Conservation (phyloP, 2,329 filamentous ascomycete species). For the Phialocephala sp. region DNA sequence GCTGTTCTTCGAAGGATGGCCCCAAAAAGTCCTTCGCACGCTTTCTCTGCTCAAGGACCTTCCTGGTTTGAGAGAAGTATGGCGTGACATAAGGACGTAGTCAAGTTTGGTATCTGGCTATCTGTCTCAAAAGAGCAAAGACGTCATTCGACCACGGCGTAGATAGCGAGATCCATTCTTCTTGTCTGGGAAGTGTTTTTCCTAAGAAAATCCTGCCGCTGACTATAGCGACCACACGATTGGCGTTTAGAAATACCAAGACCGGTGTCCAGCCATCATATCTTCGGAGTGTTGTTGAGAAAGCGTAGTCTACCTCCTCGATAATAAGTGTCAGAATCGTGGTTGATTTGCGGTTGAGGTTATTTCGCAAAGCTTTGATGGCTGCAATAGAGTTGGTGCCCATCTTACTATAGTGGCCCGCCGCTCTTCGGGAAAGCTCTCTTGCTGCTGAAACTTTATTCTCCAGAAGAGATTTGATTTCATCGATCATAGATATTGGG, state of each 20-base stretch:
- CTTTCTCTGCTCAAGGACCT: slow-evolving; percentile 6
- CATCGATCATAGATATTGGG: slow-evolving; percentile 11
- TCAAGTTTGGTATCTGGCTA: slow-evolving; percentile 6
- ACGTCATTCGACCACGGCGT: slow-evolving; percentile 10
- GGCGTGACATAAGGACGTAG: slow-evolving; percentile 9
- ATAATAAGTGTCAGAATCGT: slow-evolving; percentile 4
- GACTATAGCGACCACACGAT: slow-evolving; percentile 11
- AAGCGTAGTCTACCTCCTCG: slow-evolving; percentile 6
- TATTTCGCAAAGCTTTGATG: not conserved
- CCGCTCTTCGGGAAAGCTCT: not conserved
- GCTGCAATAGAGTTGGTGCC: slow-evolving; percentile 5
- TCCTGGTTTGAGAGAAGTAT: slow-evolving; percentile 8
- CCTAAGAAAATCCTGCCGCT: slow-evolving; percentile 17
- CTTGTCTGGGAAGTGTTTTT: slow-evolving; percentile 3
- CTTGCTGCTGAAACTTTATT: slow-evolving; percentile 5
- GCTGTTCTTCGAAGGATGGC: slow-evolving; percentile 3
- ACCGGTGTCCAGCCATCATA: slow-evolving; percentile 14
- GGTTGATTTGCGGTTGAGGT: not conserved
- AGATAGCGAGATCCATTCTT: slow-evolving; percentile 13
- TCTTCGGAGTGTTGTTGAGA: not conserved
- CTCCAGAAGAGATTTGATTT: slow-evolving; percentile 12
- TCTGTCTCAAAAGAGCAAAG: slow-evolving; percentile 4
- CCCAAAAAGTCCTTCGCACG: slow-evolving; percentile 5
- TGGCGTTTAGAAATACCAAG: slow-evolving; percentile 1
- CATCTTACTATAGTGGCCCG: not conserved